A percentile compares a stretch with the other conserved stretches of the same genome.
These are phyloP conservation scores for Posidonia oceanica DNA, from an alignment of 116 monocot species.

Conservation along the genomic window DNA sequence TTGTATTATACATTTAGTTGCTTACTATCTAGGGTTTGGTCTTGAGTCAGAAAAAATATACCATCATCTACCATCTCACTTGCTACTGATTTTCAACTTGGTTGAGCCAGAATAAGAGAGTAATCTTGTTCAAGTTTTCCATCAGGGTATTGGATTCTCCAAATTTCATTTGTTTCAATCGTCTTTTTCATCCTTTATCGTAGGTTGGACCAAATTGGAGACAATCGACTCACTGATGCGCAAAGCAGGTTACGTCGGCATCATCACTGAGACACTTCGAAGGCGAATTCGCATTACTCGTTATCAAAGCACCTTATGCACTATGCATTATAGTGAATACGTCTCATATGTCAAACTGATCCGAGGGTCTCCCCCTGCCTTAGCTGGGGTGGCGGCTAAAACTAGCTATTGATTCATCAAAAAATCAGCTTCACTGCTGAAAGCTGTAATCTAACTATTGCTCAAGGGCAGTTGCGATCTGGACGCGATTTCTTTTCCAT, in stretches of 20 bases:
- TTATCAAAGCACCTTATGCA: constrained; percentile 86
- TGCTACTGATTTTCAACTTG: too few species aligned
- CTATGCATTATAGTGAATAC: constrained; percentile 82
- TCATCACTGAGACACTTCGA: constrained; percentile 61
- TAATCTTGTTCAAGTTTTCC: too few species aligned
- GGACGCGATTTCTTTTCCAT: constrained; percentile 1
- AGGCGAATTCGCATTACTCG: constrained; percentile 58
- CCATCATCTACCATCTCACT: too few species aligned
- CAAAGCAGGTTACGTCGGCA: constrained; percentile 83
- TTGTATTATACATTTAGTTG: too few species aligned
- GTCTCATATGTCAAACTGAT: constrained; percentile 46
- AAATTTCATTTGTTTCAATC: neutral
- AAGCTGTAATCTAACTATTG: neutral
- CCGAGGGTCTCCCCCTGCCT: constrained; percentile 37
- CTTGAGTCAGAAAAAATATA: too few species aligned
- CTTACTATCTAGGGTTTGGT: too few species aligned
- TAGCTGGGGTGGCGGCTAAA: constrained; percentile 26
- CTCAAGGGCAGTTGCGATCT: neutral
- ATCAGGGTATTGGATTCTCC: too few species aligned
- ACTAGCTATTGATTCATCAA: constrained; percentile 32
- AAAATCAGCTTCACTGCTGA: neutral
- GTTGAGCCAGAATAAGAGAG: too few species aligned
- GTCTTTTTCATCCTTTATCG: neutral
- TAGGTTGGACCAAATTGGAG: constrained; percentile 87
- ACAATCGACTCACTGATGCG: constrained; percentile 89